Conservation (phyloP, 805 yeast species). For the Wickerhamiella vanderwaltii region DNA sequence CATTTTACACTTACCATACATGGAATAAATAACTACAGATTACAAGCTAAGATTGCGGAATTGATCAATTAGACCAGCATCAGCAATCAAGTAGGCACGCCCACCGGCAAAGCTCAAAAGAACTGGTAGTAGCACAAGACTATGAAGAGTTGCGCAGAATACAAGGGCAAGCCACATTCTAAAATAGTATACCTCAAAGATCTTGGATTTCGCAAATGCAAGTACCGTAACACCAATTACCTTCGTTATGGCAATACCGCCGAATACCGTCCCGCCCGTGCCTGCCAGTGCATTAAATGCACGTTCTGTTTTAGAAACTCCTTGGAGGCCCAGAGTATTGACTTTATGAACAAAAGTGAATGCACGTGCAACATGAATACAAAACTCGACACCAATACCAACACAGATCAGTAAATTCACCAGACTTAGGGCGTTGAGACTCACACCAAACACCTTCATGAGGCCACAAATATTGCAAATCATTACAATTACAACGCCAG, state of each 20-base stretch:
- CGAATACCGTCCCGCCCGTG: slow-evolving; percentile 83
- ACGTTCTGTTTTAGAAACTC: slow-evolving; percentile 26
- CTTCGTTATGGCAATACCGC: slow-evolving; percentile 85
- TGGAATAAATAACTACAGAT: slow-evolving; percentile 1
- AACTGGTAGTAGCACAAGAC: slow-evolving; percentile 69
- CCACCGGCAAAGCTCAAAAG: slow-evolving; percentile 56
- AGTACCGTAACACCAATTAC: slow-evolving; percentile 76
- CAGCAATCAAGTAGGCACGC: slow-evolving; percentile 35
- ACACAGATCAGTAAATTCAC: slow-evolving; percentile 87
- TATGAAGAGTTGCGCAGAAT: slow-evolving; percentile 63
- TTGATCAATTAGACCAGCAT: slow-evolving; percentile 13
- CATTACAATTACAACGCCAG: slow-evolving; percentile 49
- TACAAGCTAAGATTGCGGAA: too few species aligned
- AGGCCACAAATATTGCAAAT: slow-evolving; percentile 66
- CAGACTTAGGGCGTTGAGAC: slow-evolving; percentile 77
- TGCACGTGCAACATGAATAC: slow-evolving; percentile 74
- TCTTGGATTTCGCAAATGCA: slow-evolving; percentile 76
- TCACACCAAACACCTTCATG: slow-evolving; percentile 61
- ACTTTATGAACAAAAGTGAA: slow-evolving; percentile 40
- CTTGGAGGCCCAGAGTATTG: slow-evolving; percentile 24
- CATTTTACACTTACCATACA: too few species aligned
- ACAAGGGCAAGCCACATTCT: slow-evolving; percentile 87
- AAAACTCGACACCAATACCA: slow-evolving; percentile 89
- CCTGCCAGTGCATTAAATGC: slow-evolving; percentile 49
- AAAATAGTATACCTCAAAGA: slow-evolving; percentile 84